phyloP scores from a whole-genome alignment of 208 protist species.

The Leishmania lainsoni region DNA sequence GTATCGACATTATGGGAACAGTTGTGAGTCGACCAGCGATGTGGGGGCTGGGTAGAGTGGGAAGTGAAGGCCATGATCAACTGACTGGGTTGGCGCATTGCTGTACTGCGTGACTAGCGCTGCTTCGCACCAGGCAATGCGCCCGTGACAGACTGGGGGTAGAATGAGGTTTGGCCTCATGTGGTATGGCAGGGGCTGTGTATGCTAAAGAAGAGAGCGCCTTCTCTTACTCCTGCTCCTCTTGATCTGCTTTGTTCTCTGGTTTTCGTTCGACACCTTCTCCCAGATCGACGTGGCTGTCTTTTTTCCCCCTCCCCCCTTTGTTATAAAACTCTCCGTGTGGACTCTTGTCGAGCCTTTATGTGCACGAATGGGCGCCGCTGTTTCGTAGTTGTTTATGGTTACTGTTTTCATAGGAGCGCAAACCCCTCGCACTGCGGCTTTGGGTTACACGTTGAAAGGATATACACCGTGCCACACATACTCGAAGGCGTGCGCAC shows the following conservation, averaged over 20 bases:
- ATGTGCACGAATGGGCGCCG: neutral
- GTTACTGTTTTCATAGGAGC: neutral
- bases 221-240: too few relatives aligned
- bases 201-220: too few relatives aligned
- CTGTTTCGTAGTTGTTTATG: neutral
- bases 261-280: too few relatives aligned
- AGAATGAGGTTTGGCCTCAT: neutral
- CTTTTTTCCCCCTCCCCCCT: too few relatives aligned
- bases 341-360: neutral
- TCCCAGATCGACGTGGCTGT: too few relatives aligned
- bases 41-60: neutral
- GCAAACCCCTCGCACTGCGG: neutral
- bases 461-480: neutral
- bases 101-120: neutral
- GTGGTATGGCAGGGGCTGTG: neutral
- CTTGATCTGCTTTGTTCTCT: too few relatives aligned
- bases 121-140: neutral
- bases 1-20: neutral
- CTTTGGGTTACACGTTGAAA: neutral
- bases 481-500: neutral
- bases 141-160: neutral
- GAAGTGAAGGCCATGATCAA: neutral
- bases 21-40: neutral
- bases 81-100: neutral
- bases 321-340: too few relatives aligned